Evolutionary conservation across 352 stramenopile species (phyloP), one percentile per base, ranked within the genome.

Genomic region (Labyrinthula sp.): DNA sequence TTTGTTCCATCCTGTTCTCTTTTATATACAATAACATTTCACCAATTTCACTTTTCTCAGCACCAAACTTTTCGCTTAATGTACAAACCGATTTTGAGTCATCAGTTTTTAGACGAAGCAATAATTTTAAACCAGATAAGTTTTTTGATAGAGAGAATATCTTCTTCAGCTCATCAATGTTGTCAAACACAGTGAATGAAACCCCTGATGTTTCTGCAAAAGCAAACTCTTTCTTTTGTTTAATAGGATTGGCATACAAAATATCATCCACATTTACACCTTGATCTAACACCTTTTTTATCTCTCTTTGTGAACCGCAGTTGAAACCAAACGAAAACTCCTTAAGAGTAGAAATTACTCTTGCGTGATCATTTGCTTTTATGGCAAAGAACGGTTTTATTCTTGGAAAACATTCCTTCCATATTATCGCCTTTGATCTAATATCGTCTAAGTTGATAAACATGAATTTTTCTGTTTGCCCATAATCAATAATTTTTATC

Each of bases 231-330:
- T 70, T 75, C 15, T 67, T 63, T 56, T 81, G 69, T 65, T 94
- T 93, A 67, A 74, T 89, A 30, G 81, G 83, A 65, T 94, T 91
- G 45, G 81, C 81, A 62, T 88, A 94, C 45, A 93, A 85, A 54
- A 93, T 84, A 39, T 84, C 66, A 31, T 60, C 52, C n/a, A n/a
- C n/a, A n/a, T n/a, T n/a, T n/a, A n/a, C n/a, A 59, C 71, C 74
- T 41, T 63, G 66, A 28, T 37, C 55, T 4, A 92, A 65, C 6
- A 92, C 80, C 3, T 79, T 59, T 46, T 69, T 54, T 56, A 92
- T 91, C 58, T 92, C 83, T 14, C 60, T 71, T 47, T 68, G 56
- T 6, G 69, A 86, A 22, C 80, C 83, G 59, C 83, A 94, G 65
- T 94, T 82, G 58, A 94, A 94, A 52, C 72, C 71, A 4, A 59